Base-by-base conservation (phyloP, 2,329 filamentous ascomycete species). In the Incumbomyces lentus region DNA sequence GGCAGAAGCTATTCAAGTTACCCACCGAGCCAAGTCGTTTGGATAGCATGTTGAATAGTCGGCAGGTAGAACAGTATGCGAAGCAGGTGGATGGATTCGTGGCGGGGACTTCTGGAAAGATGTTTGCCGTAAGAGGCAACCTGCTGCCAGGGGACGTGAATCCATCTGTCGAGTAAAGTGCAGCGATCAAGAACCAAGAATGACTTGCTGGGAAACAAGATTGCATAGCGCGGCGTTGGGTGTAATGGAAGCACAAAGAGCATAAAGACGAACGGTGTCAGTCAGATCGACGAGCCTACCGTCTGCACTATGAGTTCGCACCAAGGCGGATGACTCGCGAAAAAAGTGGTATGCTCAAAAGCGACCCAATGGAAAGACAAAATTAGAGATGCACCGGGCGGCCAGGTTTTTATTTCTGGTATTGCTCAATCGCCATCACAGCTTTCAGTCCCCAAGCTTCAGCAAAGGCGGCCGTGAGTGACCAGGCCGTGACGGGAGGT, bases 11-110 rank as follows among this genome's bases (percentile, higher is more conserved):
- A 59, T 98, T 96, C 79, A 98, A 98, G 79, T 78, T 98, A 57
- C 92, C 92, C 19, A 82, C 87, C 64, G 90, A 96, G 73, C 90
- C 92, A 47, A 94, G 84, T 70, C 76, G 90, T 56, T 72, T 96
- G 58, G 90, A 96, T 73, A 86, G 84, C 55, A 86, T 98, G 77
- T 74, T 98, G 63, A 94, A 95, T 66, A 89, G 86, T 53, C 80
- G 88, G 68, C 92, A 98, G 72, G 88, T 95, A 46, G 89, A 96
- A 71, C 90, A 96, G 72, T 98, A 96, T 71, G 86, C 89, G 62
- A 84, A 88, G 71, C 92, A 96, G 73, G 85, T 96, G 49, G 92
- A 98, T 68, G 87, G 87, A 33, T 96, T 96, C 68, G 90, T 90
- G 40, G 88, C 92, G 47, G 83, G 81, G 55, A 84, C 94, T 58